phyloP scores from a whole-genome alignment of 768 basidiomycete species.

The Pleurotus citrinopileatus region DNA sequence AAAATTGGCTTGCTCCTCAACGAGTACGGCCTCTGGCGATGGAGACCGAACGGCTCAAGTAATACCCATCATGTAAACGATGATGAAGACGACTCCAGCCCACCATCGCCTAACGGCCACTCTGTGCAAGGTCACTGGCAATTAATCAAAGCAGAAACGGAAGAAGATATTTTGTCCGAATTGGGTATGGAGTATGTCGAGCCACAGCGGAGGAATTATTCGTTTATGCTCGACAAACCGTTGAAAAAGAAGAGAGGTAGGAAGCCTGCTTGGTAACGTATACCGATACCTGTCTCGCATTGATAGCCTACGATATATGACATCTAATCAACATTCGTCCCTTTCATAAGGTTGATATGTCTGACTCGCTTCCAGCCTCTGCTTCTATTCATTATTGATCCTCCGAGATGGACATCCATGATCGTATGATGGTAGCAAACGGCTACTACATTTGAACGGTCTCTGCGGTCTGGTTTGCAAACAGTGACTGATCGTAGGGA shows the following conservation, averaged over 20 bases:
- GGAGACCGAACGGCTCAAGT: slow-evolving; percentile 26
- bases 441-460: too few relatives aligned
- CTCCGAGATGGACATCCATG: too few relatives aligned
- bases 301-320: too few relatives aligned
- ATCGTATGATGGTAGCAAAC: too few relatives aligned
- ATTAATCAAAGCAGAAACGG: slow-evolving; percentile 38
- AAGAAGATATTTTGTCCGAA: slow-evolving; percentile 41
- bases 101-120: slow-evolving; percentile 7
- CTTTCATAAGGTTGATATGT: too few relatives aligned
- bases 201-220: slow-evolving; percentile 37
- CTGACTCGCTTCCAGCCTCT: too few relatives aligned
- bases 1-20: slow-evolving; percentile 49
- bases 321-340: too few relatives aligned
- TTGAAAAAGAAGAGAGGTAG: background rate
- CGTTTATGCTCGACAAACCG: slow-evolving; percentile 11
- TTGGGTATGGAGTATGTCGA: slow-evolving; percentile 40
- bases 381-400: too few relatives aligned
- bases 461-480: too few relatives aligned
- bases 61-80: background rate
- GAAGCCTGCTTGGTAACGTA: background rate
- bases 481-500: too few relatives aligned
- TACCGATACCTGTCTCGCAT: background rate
- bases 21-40: slow-evolving; percentile 65
- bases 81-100: slow-evolving; percentile 4
- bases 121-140: slow-evolving; percentile 41